Evolutionary conservation across 768 basidiomycete genomes (phyloP).

Genomic region (Cyclocybe cylindracea): DNA sequence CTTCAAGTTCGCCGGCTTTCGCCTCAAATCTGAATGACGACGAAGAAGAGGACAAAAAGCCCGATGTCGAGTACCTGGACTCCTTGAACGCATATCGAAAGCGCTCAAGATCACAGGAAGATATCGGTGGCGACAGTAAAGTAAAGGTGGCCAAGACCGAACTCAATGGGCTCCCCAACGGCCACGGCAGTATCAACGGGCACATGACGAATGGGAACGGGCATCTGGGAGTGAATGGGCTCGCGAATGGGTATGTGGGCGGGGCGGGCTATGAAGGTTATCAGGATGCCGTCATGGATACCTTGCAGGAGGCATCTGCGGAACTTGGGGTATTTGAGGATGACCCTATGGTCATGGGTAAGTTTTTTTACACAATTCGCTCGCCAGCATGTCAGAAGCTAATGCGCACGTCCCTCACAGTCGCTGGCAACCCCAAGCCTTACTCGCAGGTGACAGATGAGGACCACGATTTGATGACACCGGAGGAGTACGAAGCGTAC

Average conservation of each 20-base stretch:
- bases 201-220: slow-evolving; percentile 11
- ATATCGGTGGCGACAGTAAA: slow-evolving; percentile 47
- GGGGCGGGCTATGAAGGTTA: background rate
- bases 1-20: slow-evolving; percentile 52
- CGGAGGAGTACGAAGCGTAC: slow-evolving; percentile 87
- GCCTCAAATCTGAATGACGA: slow-evolving; percentile 29
- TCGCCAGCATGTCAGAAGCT: slow-evolving; percentile 1
- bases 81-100: slow-evolving; percentile 74
- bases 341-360: slow-evolving; percentile 73
- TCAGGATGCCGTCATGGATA: slow-evolving; percentile 20
- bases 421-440: slow-evolving; percentile 72
- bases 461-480: slow-evolving; percentile 90
- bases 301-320: slow-evolving; percentile 20
- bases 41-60: slow-evolving; percentile 73
- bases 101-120: slow-evolving; percentile 67
- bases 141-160: slow-evolving; percentile 43
- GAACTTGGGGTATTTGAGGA: slow-evolving; percentile 31
- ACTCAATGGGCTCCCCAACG: slow-evolving; percentile 14
- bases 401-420: slow-evolving; percentile 34
- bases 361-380: slow-evolving; percentile 20
- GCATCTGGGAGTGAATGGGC: slow-evolving; percentile 21
- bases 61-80: slow-evolving; percentile 65
- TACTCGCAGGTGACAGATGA: slow-evolving; percentile 89
- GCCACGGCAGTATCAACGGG: slow-evolving; percentile 16
- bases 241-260: background rate